Evolutionary conservation across 1,139 yeast species (phyloP).

Genomic region (Saccharomyces uvarum): DNA sequence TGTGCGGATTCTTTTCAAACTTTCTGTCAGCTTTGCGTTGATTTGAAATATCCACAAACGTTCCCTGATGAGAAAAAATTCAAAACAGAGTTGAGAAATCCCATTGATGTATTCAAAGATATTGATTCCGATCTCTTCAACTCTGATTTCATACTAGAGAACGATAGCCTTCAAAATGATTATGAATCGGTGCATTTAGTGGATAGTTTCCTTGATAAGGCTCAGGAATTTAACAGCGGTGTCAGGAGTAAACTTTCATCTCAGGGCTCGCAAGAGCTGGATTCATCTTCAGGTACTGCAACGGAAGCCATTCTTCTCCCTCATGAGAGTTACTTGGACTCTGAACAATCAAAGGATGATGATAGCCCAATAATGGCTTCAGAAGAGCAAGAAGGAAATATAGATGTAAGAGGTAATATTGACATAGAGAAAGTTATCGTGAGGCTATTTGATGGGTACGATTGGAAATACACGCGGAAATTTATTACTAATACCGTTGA

Average conservation of each 20-base stretch:
- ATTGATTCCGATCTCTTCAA: slow-evolving; percentile 36
- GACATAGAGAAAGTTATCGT: slow-evolving; percentile 38
- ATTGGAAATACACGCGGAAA: slow-evolving; percentile 75
- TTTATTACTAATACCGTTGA: slow-evolving; percentile 55
- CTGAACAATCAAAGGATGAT: neutral
- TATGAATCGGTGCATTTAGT: slow-evolving; percentile 12
- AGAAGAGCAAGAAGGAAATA: neutral
- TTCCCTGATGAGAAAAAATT: slow-evolving; percentile 53
- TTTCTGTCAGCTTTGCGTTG: slow-evolving; percentile 57
- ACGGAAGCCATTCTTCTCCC: neutral
- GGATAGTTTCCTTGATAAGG: slow-evolving; percentile 16
- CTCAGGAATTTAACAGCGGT: neutral
- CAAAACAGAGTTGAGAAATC: slow-evolving; percentile 34
- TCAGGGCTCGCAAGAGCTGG: slow-evolving; percentile 1
- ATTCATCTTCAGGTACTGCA: slow-evolving; percentile 7
- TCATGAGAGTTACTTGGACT: neutral
- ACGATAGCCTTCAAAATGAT: neutral
- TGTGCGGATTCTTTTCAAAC: slow-evolving; percentile 86
- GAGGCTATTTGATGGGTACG: slow-evolving; percentile 81
- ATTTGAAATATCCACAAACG: slow-evolving; percentile 59
- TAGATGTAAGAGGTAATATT: slow-evolving; percentile 9
- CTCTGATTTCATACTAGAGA: neutral
- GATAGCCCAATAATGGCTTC: neutral
- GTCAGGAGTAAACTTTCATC: neutral
- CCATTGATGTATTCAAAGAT: slow-evolving; percentile 43